These are phyloP conservation scores for Fusarium coicis DNA, from an alignment of 2,329 filamentous ascomycete species.

Conservation along the genomic window DNA sequence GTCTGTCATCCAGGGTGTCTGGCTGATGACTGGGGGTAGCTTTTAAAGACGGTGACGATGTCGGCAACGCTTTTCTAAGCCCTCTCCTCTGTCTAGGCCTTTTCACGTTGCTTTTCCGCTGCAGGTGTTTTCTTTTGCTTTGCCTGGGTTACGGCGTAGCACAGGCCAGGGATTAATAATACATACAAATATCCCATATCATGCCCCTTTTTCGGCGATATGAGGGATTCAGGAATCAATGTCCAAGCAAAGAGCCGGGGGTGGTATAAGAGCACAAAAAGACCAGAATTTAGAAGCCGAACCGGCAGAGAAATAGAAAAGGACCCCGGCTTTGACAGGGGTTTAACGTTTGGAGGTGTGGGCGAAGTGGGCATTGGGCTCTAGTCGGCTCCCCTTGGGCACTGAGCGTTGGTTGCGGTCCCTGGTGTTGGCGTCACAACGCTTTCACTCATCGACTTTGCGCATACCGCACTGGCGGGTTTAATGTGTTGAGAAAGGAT, in stretches of 20 bases:
- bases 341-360: conserved; percentile 41
- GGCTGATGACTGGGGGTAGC: conserved; percentile 18
- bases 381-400: conserved; percentile 37
- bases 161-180: conserved; percentile 19
- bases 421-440: conserved; percentile 42
- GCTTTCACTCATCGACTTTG: conserved; percentile 41
- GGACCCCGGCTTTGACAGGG: conserved; percentile 33
- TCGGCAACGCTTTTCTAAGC: conserved; percentile 16
- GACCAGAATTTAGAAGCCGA: conserved; percentile 18
- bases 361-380: conserved; percentile 44
- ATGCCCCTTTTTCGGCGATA: conserved; percentile 24
- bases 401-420: conserved; percentile 33
- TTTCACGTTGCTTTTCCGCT: conserved; percentile 30
- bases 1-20: conserved; percentile 34
- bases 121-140: conserved; percentile 16
- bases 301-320: conserved; percentile 33
- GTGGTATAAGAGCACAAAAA: conserved; percentile 25
- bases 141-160: conserved; percentile 20
- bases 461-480: conserved; percentile 40
- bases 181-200: conserved; percentile 7
- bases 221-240: conserved; percentile 31
- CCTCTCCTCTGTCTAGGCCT: background rate
- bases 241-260: conserved; percentile 28
- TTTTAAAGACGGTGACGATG: conserved; percentile 23
- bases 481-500: conserved; percentile 29